A percentile compares a stretch with the other conserved stretches of the same genome.
These are phyloP conservation scores for Juncus effusus DNA, from an alignment of 176 grass and related monocot species.

Conservation along the genomic window DNA sequence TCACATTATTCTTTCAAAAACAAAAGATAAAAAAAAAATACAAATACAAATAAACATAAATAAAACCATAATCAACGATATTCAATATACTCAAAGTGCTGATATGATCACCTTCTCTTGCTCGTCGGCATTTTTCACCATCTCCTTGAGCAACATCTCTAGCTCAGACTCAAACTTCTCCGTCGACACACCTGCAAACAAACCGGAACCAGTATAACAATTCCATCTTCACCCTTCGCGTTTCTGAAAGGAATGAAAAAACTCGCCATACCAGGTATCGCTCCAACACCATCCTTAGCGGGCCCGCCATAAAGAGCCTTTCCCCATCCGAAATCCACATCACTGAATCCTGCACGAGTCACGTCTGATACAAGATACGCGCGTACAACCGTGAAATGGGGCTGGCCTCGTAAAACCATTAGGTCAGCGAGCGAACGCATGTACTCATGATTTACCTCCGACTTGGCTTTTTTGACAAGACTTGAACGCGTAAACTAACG, in stretches of 20 bases:
- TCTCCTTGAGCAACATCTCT: constrained; percentile 34
- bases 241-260: no score
- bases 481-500: constrained; percentile 52
- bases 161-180: constrained; percentile 50
- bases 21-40: no score
- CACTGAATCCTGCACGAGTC: constrained; percentile 46
- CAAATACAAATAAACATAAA: no score
- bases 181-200: constrained; percentile 59
- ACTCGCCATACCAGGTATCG: constrained; percentile 61
- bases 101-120: constrained; percentile 33
- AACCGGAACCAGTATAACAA: constrained; percentile 52
- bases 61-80: no score
- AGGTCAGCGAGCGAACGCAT: constrained; percentile 56
- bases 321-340: constrained; percentile 92
- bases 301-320: constrained; percentile 58
- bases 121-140: neutral
- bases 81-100: constrained; percentile 49
- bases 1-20: no score
- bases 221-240: constrained; percentile 51
- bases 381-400: constrained; percentile 69
- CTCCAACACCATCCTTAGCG: constrained; percentile 52
- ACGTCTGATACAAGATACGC: constrained; percentile 62
- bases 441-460: constrained; percentile 54
- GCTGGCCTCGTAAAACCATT: constrained; percentile 50
- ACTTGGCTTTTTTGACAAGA: constrained; percentile 60